Conservation (phyloP, 1,284 basidiomycete species). For the Trametes hirsuta region DNA sequence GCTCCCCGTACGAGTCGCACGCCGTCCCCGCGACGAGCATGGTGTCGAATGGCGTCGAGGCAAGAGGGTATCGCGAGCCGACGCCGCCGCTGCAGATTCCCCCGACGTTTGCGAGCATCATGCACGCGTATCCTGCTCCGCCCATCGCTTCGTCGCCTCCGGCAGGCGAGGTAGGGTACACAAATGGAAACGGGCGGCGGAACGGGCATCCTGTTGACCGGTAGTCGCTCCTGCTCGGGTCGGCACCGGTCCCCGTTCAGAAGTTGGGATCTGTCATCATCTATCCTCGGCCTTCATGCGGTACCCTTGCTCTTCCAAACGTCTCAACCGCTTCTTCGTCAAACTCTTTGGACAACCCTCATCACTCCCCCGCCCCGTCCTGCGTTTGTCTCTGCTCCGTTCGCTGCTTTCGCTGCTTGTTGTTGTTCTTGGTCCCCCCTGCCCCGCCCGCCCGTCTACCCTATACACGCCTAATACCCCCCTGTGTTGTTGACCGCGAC, state of each 20-base stretch:
- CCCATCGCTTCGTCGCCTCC: conserved; percentile 23
- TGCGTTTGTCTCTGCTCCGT: conserved; percentile 7
- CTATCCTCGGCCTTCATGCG: too few species aligned
- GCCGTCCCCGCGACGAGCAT: conserved; percentile 4
- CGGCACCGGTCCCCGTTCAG: neutral
- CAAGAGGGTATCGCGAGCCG: conserved; percentile 33
- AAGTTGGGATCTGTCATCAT: too few species aligned
- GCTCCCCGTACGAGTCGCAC: conserved; percentile 32
- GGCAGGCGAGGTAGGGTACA: conserved; percentile 22
- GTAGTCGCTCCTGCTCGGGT: neutral
- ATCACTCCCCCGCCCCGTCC: neutral
- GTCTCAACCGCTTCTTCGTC: neutral
- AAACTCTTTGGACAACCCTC: neutral
- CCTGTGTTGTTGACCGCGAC: conserved; percentile 5
- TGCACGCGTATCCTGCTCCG: conserved; percentile 58
- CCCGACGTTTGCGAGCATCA: conserved; percentile 62
- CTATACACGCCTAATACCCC: conserved; percentile 15
- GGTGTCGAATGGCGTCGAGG: conserved; percentile 19
- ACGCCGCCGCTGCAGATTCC: conserved; percentile 38
- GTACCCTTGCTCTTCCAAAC: too few species aligned
- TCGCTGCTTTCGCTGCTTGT: conserved; percentile 28
- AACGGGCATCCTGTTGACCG: conserved; percentile 24
- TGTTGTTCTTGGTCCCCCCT: conserved; percentile 20
- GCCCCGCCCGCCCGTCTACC: neutral
- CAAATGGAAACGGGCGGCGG: conserved; percentile 35